Evolutionary conservation across 495 filamentous ascomycete genomes (phyloP), one percentile per base, ranked within the genome.

Genomic region (Penicillium atrosanguineum): DNA sequence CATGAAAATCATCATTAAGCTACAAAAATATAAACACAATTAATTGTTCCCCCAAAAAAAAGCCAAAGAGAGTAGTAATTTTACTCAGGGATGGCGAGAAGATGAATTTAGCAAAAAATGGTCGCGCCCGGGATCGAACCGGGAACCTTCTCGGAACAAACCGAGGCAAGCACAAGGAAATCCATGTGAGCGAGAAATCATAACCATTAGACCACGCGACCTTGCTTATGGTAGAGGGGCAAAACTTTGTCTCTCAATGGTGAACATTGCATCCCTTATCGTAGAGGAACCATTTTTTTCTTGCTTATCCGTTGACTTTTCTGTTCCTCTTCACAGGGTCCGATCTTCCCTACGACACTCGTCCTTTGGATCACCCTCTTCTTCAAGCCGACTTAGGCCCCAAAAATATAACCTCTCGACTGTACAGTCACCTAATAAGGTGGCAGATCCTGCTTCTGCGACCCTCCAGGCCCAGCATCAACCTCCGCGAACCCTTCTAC

Each of bases 41-140:
- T n/a, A n/a, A n/a, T n/a, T n/a, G n/a, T n/a, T n/a, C n/a, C n/a
- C n/a, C n/a, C n/a, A n/a, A n/a, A 31, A 31, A 31, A 31, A 31
- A 31, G 11, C 4, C 1, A 31, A 9, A 31, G 28, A 31, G 11
- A 31, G n/a, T n/a, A n/a, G n/a, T n/a, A n/a, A n/a, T n/a, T n/a
- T n/a, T n/a, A n/a, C n/a, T n/a, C n/a, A n/a, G n/a, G n/a, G n/a
- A n/a, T n/a, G n/a, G n/a, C n/a, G n/a, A n/a, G n/a, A n/a, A n/a
- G n/a, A n/a, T n/a, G n/a, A n/a, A n/a, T n/a, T n/a, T n/a, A n/a
- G 31, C 31, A 55, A 47, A 60, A 57, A 53, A 34, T 72, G 63
- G 65, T 72, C 65, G 62, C 68, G 68, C 65, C 69, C 63, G 68
- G 69, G 65, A 69, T 72, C 68, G 70, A 70, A 70, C 70, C 67